These are phyloP conservation scores for Penicillium manginii DNA, from an alignment of 495 filamentous ascomycete species.

Conservation along the genomic window DNA sequence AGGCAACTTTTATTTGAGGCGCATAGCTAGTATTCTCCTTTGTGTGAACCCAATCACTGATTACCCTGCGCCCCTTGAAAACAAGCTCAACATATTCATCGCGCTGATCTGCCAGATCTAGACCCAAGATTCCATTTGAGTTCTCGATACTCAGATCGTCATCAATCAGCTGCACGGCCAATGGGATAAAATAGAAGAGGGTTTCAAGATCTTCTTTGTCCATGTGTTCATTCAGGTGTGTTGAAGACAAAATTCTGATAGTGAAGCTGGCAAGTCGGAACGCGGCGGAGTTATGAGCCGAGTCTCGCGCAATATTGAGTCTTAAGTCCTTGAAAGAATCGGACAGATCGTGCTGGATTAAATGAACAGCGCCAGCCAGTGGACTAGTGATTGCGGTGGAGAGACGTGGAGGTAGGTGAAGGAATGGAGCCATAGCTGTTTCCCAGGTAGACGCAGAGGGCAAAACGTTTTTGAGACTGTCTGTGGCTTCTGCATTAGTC, in stretches of 20 bases:
- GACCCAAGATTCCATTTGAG: conserved; percentile 59
- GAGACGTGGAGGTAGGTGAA: conserved; percentile 58
- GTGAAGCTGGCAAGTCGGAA: conserved; percentile 75
- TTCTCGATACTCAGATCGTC: conserved; percentile 64
- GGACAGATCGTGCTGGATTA: conserved; percentile 51
- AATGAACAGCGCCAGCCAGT: conserved; percentile 69
- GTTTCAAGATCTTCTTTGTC: conserved; percentile 36
- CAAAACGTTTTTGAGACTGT: conserved; percentile 46
- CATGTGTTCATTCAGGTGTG: conserved; percentile 33
- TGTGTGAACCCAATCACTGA: conserved; percentile 51
- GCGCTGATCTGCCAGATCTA: conserved; percentile 51
- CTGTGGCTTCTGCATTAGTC: conserved; percentile 32
- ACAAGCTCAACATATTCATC: conserved; percentile 65
- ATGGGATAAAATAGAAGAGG: conserved; percentile 52
- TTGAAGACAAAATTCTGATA: conserved; percentile 53
- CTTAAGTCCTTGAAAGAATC: conserved; percentile 28
- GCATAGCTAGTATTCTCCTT: conserved; percentile 19
- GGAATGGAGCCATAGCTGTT: conserved; percentile 59
- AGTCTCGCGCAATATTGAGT: conserved; percentile 57
- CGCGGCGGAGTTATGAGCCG: conserved; percentile 67
- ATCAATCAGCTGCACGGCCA: conserved; percentile 61
- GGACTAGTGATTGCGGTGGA: conserved; percentile 73
- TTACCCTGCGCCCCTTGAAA: conserved; percentile 55
- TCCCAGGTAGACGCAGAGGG: conserved; percentile 55
- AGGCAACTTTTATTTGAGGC: conserved; percentile 24